Conservation (phyloP, 1,284 basidiomycete species). For the Papiliotrema terrestris region DNA sequence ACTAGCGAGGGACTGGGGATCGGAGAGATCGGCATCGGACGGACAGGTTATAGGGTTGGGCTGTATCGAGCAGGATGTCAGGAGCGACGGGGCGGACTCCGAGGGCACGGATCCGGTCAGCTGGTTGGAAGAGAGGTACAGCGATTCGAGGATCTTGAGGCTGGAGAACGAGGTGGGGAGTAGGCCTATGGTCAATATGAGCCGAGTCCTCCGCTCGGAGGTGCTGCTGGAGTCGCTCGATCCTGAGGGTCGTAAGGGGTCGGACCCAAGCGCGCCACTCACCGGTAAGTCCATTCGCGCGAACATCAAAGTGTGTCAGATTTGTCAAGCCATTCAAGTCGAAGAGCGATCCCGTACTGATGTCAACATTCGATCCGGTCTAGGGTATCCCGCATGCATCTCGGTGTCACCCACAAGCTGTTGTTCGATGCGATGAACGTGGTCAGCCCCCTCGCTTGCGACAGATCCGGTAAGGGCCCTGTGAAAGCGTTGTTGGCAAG, state of each 20-base stretch:
- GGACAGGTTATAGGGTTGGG: slow-evolving; percentile 17
- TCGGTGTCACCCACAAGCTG: slow-evolving; percentile 9
- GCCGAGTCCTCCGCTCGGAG: not conserved
- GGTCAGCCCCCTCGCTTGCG: not conserved
- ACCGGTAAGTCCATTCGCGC: slow-evolving; percentile 16
- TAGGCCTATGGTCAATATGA: slow-evolving; percentile 3
- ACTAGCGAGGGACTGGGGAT: slow-evolving; percentile 8
- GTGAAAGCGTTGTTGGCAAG: slow-evolving; percentile 9
- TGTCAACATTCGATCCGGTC: not conserved
- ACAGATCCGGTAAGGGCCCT: slow-evolving; percentile 14
- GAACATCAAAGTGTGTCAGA: slow-evolving; percentile 18
- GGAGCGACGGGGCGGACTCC: slow-evolving; percentile 2
- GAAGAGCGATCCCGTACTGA: slow-evolving; percentile 19
- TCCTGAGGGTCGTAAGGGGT: no score
- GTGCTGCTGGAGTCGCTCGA: no score
- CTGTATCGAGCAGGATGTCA: slow-evolving; percentile 11
- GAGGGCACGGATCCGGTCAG: slow-evolving; percentile 15
- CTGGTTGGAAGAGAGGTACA: slow-evolving; percentile 18
- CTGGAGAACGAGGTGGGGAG: slow-evolving; percentile 7
- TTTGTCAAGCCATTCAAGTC: slow-evolving; percentile 11
- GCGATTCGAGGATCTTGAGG: slow-evolving; percentile 5
- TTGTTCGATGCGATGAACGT: slow-evolving; percentile 15
- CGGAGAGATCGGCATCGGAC: slow-evolving; percentile 1
- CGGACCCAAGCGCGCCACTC: no score
- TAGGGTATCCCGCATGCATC: not conserved